These are phyloP conservation scores for Mycena rosella DNA, from an alignment of 768 basidiomycete genomes.

Conservation along the genomic window DNA sequence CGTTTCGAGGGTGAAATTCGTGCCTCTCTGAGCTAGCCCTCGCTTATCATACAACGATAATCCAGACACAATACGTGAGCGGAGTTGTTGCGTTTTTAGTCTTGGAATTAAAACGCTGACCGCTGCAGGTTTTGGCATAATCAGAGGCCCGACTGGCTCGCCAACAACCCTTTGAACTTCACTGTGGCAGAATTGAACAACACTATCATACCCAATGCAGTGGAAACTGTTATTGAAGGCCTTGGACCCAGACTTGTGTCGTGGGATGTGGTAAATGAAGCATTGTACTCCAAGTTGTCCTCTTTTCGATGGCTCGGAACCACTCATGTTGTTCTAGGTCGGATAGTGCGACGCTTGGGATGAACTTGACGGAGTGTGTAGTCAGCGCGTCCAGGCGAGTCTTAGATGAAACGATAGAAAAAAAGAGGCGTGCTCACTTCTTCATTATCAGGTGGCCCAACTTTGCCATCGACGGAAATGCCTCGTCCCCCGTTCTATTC, in stretches of 20 bases:
- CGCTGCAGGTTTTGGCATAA: conserved; percentile 30
- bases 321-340: conserved; percentile 8
- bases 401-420: background rate
- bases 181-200: conserved; percentile 31
- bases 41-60: background rate
- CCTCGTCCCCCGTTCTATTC: conserved; percentile 34
- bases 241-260: conserved; percentile 29
- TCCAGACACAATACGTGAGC: conserved; percentile 36
- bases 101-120: background rate
- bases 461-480: conserved; percentile 35
- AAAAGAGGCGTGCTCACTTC: background rate
- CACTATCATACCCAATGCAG: conserved; percentile 34
- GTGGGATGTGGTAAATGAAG: conserved; percentile 37
- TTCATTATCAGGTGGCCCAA: conserved; percentile 30
- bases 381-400: conserved; percentile 30
- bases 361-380: conserved; percentile 35
- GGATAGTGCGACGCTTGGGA: conserved; percentile 27
- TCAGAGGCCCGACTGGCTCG: conserved; percentile 35
- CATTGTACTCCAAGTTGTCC: conserved; percentile 16
- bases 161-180: conserved; percentile 35
- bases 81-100: background rate
- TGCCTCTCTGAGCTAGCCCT: background rate
- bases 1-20: conserved; percentile 30
- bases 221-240: conserved; percentile 30
- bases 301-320: background rate